phyloP scores from a whole-genome alignment of 306 rosid genomes.

The Bauhinia variegata region DNA sequence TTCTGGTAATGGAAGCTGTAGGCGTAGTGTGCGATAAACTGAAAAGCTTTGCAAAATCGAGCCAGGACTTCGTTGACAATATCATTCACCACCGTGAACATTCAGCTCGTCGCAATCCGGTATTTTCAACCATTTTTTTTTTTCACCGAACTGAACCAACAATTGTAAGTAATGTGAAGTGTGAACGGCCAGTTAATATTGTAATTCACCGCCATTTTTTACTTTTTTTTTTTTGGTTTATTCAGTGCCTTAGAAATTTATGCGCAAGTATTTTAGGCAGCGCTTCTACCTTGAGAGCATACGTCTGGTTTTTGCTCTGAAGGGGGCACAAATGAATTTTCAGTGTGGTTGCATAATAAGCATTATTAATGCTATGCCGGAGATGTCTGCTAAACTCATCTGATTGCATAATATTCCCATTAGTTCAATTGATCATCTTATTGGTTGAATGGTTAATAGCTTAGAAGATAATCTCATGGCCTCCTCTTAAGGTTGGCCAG shows the following conservation, averaged over 20 bases:
- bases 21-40: constrained; percentile 47
- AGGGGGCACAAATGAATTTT: too few relatives aligned
- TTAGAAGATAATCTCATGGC: too few relatives aligned
- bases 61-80: constrained; percentile 53
- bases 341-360: not conserved
- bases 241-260: constrained; percentile 7
- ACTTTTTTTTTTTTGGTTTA: too few relatives aligned
- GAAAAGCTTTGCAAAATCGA: constrained; percentile 53
- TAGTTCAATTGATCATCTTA: not conserved
- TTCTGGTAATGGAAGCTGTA: constrained; percentile 60
- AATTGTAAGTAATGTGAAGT: too few relatives aligned
- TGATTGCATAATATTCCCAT: not conserved
- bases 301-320: too few relatives aligned
- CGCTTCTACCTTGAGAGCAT: too few relatives aligned
- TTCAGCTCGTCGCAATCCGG: constrained; percentile 66
- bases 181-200: too few relatives aligned
- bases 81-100: constrained; percentile 44
- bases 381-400: not conserved
- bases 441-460: too few relatives aligned
- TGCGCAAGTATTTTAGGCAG: too few relatives aligned
- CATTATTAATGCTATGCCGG: not conserved
- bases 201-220: too few relatives aligned
- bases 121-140: constrained; percentile 24
- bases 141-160: too few relatives aligned
- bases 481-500: too few relatives aligned